Conservation (phyloP, 768 basidiomycete species). For the Hemileccinum impolitum region DNA sequence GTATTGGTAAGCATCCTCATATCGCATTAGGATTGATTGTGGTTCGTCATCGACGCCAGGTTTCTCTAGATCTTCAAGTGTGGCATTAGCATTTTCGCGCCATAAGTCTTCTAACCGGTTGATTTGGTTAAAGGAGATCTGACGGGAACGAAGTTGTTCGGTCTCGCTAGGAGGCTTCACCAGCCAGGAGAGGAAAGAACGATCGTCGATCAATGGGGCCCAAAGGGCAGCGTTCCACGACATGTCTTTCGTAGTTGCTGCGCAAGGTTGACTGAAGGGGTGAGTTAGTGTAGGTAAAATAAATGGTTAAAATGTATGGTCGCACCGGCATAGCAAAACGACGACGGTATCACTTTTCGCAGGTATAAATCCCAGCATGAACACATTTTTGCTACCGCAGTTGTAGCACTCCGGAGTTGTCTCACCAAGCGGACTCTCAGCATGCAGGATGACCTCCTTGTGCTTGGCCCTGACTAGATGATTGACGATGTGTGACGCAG, state of each 20-base stretch:
- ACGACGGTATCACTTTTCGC: constrained; percentile 99
- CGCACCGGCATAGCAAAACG: constrained; percentile 91
- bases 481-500: constrained; percentile 98
- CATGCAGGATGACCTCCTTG: constrained; percentile 96
- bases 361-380: constrained; percentile 98
- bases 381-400: constrained; percentile 98
- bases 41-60: constrained; percentile 98
- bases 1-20: constrained; percentile 99
- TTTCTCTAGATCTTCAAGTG: constrained; percentile 94
- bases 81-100: constrained; percentile 94
- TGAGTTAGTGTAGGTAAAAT: neutral
- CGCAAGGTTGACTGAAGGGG: constrained; percentile 84
- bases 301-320: neutral
- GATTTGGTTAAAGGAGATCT: constrained; percentile 96
- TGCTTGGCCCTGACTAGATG: constrained; percentile 99
- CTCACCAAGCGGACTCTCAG: constrained; percentile 93
- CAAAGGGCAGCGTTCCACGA: constrained; percentile 98
- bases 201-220: constrained; percentile 98
- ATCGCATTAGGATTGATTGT: constrained; percentile 82
- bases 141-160: constrained; percentile 93
- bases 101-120: constrained; percentile 96
- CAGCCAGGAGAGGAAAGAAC: constrained; percentile 98
- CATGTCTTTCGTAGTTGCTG: constrained; percentile 95
- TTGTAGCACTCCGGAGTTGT: constrained; percentile 99
- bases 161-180: constrained; percentile 96